Evolutionary conservation across 2,329 filamentous ascomycete species (phyloP), one percentile per base, ranked within the genome.

Genomic region (Penicillium sp.): DNA sequence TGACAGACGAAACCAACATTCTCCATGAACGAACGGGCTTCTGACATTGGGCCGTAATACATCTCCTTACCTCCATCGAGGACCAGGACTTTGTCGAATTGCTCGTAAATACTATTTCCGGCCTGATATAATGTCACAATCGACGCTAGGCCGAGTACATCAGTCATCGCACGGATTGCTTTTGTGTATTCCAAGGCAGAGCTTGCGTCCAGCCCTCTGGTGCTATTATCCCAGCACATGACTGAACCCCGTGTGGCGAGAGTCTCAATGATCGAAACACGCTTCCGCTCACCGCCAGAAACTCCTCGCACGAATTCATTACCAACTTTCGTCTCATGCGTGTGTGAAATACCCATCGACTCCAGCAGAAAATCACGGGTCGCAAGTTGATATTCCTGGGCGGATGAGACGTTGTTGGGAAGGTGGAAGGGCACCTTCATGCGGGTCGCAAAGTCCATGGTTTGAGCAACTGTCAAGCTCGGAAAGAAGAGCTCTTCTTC

Each of bases 61-160:
- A 88, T 79, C 61, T 89, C 72, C 57, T 85, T 83, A 46, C 87
- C 87, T 54, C 84, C 81, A 46, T 89, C 85, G 4, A 89, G 77
- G 6, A 89, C 81, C 0, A 89, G 76, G 0, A 88, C 85, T 65
- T 89, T 89, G 68, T 89, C 86, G 66, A 89, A 89, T 0, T 85
- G 77, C 25, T 87, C 76, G 67, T 88, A 89, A 56, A 89, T 89
- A 20, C 82, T 84, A 53, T 89, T 87, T 6, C 85, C 85, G 2
- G 87, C 86, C 66, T 89, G 87, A 67, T 90, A 89, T 0, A 89
- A 75, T 0, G 85, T 87, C 12, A 87, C 83, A 48, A 88, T 83
- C 0, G 84, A 81, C 0, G 84, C 75, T 3, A 86, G 73, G 0
- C 84, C 83, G 4, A 84, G 73, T 1, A 85, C 78, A 57, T 89